A percentile compares a stretch with the other conserved stretches of the same genome.
Conservation (phyloP, 176 grass and related monocot genomes). For the Leersia perrieri region DNA sequence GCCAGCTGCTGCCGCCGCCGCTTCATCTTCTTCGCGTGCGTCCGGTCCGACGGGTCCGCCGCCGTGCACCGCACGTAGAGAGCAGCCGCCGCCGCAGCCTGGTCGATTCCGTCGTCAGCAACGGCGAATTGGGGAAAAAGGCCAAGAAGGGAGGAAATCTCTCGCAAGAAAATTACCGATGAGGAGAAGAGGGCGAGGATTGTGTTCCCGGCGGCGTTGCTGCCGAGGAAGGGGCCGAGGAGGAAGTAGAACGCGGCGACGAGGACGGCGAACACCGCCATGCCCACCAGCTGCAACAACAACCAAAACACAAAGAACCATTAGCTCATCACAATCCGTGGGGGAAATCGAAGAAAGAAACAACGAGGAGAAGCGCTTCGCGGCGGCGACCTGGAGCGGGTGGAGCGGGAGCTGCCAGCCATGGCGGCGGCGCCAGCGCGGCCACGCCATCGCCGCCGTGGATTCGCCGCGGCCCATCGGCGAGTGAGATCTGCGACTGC, state of each 20-base stretch:
- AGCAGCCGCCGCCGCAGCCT: conserved; percentile 49
- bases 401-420: conserved; percentile 93
- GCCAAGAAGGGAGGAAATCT: too few species aligned
- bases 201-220: conserved; percentile 44
- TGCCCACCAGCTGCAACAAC: conserved; percentile 61
- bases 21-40: conserved; percentile 53
- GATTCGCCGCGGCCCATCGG: conserved; percentile 10
- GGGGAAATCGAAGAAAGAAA: too few species aligned
- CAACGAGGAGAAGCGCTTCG: not conserved
- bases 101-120: conserved; percentile 1
- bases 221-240: conserved; percentile 73
- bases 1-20: conserved; percentile 39
- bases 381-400: conserved; percentile 67
- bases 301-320: not conserved
- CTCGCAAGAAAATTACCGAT: too few species aligned
- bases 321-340: not conserved
- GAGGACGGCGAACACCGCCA: conserved; percentile 61
- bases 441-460: conserved; percentile 4
- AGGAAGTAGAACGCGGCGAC: conserved; percentile 72
- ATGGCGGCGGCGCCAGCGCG: conserved; percentile 51
- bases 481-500: conserved; percentile 19
- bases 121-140: too few species aligned
- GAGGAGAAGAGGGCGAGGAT: conserved; percentile 66
- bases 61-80: conserved; percentile 82
- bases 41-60: conserved; percentile 75